Evolutionary conservation across 2,329 filamentous ascomycete genomes (phyloP).

Genomic region (Trichocomaceae sp.): DNA sequence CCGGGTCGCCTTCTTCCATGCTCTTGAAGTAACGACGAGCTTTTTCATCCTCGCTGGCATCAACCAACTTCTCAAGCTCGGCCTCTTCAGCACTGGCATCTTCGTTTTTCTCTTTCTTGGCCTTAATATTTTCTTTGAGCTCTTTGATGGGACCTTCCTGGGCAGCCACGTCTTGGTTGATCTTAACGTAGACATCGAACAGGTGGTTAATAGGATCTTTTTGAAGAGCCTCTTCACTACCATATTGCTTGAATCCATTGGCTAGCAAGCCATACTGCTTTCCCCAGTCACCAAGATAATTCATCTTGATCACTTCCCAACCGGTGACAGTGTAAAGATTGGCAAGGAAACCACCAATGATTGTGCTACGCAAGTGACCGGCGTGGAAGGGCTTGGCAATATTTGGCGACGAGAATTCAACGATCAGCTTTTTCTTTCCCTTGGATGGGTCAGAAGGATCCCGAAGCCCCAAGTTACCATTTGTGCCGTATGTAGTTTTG

Average conservation of each 20-base stretch:
- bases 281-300: slow-evolving; percentile 64
- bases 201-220: slow-evolving; percentile 59
- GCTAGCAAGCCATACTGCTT: slow-evolving; percentile 61
- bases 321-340: slow-evolving; percentile 56
- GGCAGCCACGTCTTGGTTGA: slow-evolving; percentile 51
- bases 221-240: slow-evolving; percentile 53
- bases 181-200: slow-evolving; percentile 61
- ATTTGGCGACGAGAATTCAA: slow-evolving; percentile 62
- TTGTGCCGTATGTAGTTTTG: slow-evolving; percentile 53
- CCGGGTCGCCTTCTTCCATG: slow-evolving; percentile 57
- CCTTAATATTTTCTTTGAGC: slow-evolving; percentile 45
- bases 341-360: slow-evolving; percentile 59
- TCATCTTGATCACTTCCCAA: slow-evolving; percentile 58
- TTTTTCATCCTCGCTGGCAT: slow-evolving; percentile 53
- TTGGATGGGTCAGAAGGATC: slow-evolving; percentile 52
- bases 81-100: slow-evolving; percentile 44
- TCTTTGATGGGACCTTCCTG: slow-evolving; percentile 54
- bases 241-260: slow-evolving; percentile 57
- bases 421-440: slow-evolving; percentile 53
- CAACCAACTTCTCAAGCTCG: slow-evolving; percentile 43
- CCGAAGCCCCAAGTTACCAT: slow-evolving; percentile 52
- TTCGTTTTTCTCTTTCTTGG: slow-evolving; percentile 44
- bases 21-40: slow-evolving; percentile 60
- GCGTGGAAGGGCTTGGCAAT: slow-evolving; percentile 63
- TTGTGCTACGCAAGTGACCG: slow-evolving; percentile 59